Evolutionary conservation across 2,329 filamentous ascomycete genomes (phyloP).

Genomic region (Clarireedia hainanense): DNA sequence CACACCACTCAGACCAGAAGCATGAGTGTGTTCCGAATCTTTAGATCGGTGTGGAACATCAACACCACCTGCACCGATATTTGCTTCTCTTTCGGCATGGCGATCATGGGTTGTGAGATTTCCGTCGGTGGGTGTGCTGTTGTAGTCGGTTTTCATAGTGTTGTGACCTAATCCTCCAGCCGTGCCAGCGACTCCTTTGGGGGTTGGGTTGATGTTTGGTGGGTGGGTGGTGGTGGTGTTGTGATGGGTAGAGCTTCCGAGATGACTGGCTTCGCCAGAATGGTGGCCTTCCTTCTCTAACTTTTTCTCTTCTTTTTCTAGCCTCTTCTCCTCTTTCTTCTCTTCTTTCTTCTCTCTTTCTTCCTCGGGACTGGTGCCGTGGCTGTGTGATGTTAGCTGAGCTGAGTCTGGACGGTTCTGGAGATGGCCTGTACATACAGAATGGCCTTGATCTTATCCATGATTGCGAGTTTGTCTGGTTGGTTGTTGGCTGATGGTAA

Average conservation of each 20-base stretch:
- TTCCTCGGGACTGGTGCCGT: neutral
- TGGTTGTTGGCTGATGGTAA: neutral
- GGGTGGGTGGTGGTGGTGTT: neutral
- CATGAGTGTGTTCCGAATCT: neutral
- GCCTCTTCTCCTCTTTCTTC: neutral
- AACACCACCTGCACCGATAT: constrained; percentile 8
- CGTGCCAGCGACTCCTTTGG: neutral
- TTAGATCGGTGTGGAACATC: neutral
- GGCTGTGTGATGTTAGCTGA: constrained; percentile 1
- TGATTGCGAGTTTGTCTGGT: constrained; percentile 13
- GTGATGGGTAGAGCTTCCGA: constrained; percentile 12
- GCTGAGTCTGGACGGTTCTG: neutral
- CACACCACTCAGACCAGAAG: neutral
- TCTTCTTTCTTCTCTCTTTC: neutral
- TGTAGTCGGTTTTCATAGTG: neutral
- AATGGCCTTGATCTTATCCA: constrained; percentile 30
- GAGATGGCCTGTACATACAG: constrained; percentile 18
- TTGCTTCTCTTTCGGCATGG: constrained; percentile 7
- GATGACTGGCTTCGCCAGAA: constrained; percentile 13
- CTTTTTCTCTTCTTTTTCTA: constrained; percentile 1
- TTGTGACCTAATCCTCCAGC: constrained; percentile 1
- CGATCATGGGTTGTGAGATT: constrained; percentile 3
- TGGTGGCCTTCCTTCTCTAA: neutral
- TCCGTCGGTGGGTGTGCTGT: neutral
- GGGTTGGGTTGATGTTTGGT: neutral